Base-by-base conservation (phyloP, 768 basidiomycete species). In the Rhizopogon sp. region DNA sequence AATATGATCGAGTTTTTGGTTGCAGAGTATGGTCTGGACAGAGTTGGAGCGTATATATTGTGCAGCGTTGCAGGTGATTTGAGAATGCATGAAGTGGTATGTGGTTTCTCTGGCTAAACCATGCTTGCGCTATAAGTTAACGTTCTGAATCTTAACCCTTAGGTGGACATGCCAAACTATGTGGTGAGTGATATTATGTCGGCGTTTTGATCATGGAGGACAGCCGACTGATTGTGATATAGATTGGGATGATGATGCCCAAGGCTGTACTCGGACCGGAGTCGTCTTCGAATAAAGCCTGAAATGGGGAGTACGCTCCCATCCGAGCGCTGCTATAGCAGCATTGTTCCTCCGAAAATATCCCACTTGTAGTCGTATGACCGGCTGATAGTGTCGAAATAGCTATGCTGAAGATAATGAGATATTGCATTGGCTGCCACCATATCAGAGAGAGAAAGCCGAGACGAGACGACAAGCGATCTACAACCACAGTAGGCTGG, bases 91-190 rank as follows among this genome's bases (percentile, higher is more conserved):
- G 84, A 85, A 69, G 83, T 84, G 69, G 84, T 55, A 20, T 60
- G 67, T 60, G 31, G 42, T 37, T 3, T 25, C 11, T 25, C 25
- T 4, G 25, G 25, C 25, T 25, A 25, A 25, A 25, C 45, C 13
- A 43, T 25, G 50, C 5, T 16, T 29, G 9, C 14, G 29, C n/a
- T n/a, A 53, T 25, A 20, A 35, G 35, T 10, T 31, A 16, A 43
- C 39, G 35, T 54, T 39, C 54, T 44, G 4, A 25, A 25, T 25
- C 25, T 25, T 25, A 25, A 39, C 35, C 37, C 49, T 17, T 29
- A 83, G 82, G 80, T 84, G 39, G 83, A 83, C 57, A 83, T 84
- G 83, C 83, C 83, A 10, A 84, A 83, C 56, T 84, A 81, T 58
- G 75, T 83, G 39, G 83, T 83, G 63, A 54, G 78, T 70, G 13